Evolutionary conservation across 176 grass and related monocot genomes (phyloP).

Genomic region (Puya raimondii): DNA sequence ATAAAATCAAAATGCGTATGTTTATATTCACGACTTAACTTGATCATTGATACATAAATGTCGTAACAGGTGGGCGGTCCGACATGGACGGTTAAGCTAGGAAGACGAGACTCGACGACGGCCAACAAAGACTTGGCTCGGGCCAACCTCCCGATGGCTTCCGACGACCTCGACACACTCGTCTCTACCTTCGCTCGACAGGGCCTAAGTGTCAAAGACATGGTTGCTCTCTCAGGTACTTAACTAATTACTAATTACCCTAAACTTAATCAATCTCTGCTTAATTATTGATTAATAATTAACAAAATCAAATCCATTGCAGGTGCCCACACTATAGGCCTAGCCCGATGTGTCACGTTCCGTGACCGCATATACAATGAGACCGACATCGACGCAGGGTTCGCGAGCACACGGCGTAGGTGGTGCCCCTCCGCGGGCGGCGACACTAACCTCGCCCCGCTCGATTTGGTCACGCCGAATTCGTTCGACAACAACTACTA

Average conservation of each 20-base stretch:
- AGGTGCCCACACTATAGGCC: slow-evolving; percentile 30
- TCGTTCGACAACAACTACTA: slow-evolving; percentile 55
- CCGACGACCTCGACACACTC: too few relatives aligned
- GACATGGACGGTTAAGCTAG: not conserved
- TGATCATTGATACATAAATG: not conserved
- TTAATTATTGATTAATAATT: too few relatives aligned
- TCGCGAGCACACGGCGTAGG: not conserved
- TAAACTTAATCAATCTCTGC: too few relatives aligned
- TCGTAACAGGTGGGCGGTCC: not conserved
- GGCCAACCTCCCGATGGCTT: too few relatives aligned
- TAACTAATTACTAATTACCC: too few relatives aligned
- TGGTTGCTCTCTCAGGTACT: too few relatives aligned
- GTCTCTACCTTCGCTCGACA: too few relatives aligned
- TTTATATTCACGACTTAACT: too few relatives aligned
- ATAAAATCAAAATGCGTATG: too few relatives aligned
- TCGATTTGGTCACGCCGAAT: slow-evolving; percentile 8
- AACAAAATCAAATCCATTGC: too few relatives aligned
- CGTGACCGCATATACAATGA: too few relatives aligned
- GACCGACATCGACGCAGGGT: slow-evolving; percentile 6
- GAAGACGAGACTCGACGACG: not conserved
- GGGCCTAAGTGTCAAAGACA: too few relatives aligned
- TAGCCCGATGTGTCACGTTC: slow-evolving; percentile 1
- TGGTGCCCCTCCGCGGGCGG: not conserved
- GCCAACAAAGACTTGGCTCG: not conserved
- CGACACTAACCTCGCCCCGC: slow-evolving; percentile 3